phyloP scores from a whole-genome alignment of 768 basidiomycete species.

The Suillus americanus region DNA sequence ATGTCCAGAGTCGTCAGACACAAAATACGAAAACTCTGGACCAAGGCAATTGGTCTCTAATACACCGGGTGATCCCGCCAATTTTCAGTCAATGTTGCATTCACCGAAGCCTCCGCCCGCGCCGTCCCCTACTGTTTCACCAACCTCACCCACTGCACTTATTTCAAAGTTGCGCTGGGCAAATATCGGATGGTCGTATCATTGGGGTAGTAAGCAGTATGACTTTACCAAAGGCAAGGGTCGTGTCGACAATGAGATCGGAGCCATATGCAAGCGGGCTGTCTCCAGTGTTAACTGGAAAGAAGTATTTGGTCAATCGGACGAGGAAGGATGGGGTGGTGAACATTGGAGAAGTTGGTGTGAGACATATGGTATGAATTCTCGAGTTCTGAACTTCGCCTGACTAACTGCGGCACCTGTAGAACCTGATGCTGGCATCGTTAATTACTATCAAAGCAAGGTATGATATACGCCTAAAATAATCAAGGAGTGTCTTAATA shows the following conservation, averaged over 20 bases:
- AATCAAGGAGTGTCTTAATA: neutral
- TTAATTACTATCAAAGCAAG: slow-evolving; percentile 91
- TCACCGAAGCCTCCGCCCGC: slow-evolving; percentile 60
- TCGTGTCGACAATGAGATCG: slow-evolving; percentile 56
- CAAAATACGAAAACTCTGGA: slow-evolving; percentile 37
- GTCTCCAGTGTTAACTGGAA: slow-evolving; percentile 72
- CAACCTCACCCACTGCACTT: slow-evolving; percentile 53
- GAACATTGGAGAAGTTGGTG: slow-evolving; percentile 74
- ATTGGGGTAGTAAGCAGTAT: slow-evolving; percentile 96
- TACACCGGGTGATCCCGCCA: slow-evolving; percentile 58
- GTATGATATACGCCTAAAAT: slow-evolving; percentile 26
- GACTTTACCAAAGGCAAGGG: slow-evolving; percentile 77
- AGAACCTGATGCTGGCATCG: slow-evolving; percentile 96
- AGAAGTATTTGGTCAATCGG: slow-evolving; percentile 47
- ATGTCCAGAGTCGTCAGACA: slow-evolving; percentile 14
- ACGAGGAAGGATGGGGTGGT: slow-evolving; percentile 50
- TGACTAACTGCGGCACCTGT: slow-evolving; percentile 8
- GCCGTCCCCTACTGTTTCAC: slow-evolving; percentile 61
- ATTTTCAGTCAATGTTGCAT: slow-evolving; percentile 49
- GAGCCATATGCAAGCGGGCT: slow-evolving; percentile 58
- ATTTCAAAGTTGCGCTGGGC: slow-evolving; percentile 88
- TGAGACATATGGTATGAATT: slow-evolving; percentile 69
- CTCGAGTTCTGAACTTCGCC: slow-evolving; percentile 3
- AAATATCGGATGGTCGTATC: slow-evolving; percentile 94
- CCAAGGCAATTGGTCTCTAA: slow-evolving; percentile 74